Base-by-base conservation (phyloP, 2,329 filamentous ascomycete genomes). In the Orbilia quercus region DNA sequence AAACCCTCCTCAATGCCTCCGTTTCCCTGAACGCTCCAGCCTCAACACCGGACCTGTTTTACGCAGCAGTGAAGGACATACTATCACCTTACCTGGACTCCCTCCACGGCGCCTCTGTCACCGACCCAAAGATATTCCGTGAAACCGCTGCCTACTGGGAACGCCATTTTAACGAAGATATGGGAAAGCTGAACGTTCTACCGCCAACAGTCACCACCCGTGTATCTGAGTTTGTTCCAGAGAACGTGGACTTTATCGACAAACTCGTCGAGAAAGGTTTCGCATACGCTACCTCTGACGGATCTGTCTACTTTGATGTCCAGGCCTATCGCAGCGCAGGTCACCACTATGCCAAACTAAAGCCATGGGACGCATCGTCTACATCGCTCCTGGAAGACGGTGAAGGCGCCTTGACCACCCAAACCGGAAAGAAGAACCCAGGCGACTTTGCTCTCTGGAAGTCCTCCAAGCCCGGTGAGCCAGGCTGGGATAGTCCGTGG, bases 391-490 rank as follows among this genome's bases (percentile, higher is more conserved):
- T 90, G 77, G 92, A 92, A 6, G 94, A 98, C 77, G 94, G 94
- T 7, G 95, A 98, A 79, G 94, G 94, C 0, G 90, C 92, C 0
- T 80, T 97, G 47, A 57, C 77, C 9, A 62, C 54, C 20, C 64
- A 74, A 16, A 74, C 69, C 12, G 67, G 62, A 18, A 98, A 98
- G 83, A 88, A 89, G 60, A 89, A 87, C 22, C 84, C 89, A 1
- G 89, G 90, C 5, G 93, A 98, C 78, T 98, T 98, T 81, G 93
- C 92, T 0, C 83, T 98, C 1, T 97, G 92, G 93, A 98, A 98
- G 80, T 88, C 89, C 60, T 93, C 90, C 0, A 97, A 96, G 82
- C 87, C 91, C 12, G 94, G 94, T 45, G 94, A 98, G 83, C 94
- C 94, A 0, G 90, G 87, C 76, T 98, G 94, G 94, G 84, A 88